A percentile compares a stretch with the other conserved stretches of the same genome.
Conservation (phyloP, 257 asterid species). For the Lycium barbarum region DNA sequence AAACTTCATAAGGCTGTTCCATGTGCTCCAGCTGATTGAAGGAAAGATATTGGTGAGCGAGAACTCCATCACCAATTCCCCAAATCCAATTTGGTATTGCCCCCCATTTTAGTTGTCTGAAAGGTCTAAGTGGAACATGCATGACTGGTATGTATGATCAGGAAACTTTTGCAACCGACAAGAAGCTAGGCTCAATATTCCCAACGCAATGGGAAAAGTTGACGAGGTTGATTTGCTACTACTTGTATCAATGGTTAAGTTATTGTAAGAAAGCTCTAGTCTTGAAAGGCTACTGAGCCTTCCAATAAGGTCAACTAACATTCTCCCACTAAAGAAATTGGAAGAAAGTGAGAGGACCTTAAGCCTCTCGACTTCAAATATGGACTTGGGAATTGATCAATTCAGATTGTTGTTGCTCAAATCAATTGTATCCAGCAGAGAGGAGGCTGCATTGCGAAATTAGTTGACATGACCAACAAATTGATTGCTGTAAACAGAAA, state of each 20-base stretch:
- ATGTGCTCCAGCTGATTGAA: constrained; percentile 41
- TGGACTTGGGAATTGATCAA: constrained; percentile 41
- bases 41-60: constrained; percentile 50
- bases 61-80: constrained; percentile 40
- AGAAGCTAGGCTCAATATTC: constrained; percentile 52
- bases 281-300: constrained; percentile 42
- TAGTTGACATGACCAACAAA: constrained; percentile 34
- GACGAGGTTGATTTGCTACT: constrained; percentile 28
- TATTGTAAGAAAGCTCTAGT: constrained; percentile 64
- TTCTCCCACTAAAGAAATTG: constrained; percentile 41
- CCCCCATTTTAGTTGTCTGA: constrained; percentile 51
- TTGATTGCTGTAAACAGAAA: constrained; percentile 27
- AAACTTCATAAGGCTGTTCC: constrained; percentile 40
- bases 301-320: constrained; percentile 21
- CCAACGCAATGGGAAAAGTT: background rate
- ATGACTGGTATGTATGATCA: constrained; percentile 39
- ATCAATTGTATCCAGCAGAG: constrained; percentile 27
- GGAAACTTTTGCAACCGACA: constrained; percentile 56
- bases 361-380: constrained; percentile 34
- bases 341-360: constrained; percentile 40
- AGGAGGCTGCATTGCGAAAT: background rate
- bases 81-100: constrained; percentile 66
- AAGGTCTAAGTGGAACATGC: constrained; percentile 49
- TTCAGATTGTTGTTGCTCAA: constrained; percentile 35
- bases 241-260: constrained; percentile 42